Conservation (phyloP, 345 rosid genomes). For the Turritis glabra region DNA sequence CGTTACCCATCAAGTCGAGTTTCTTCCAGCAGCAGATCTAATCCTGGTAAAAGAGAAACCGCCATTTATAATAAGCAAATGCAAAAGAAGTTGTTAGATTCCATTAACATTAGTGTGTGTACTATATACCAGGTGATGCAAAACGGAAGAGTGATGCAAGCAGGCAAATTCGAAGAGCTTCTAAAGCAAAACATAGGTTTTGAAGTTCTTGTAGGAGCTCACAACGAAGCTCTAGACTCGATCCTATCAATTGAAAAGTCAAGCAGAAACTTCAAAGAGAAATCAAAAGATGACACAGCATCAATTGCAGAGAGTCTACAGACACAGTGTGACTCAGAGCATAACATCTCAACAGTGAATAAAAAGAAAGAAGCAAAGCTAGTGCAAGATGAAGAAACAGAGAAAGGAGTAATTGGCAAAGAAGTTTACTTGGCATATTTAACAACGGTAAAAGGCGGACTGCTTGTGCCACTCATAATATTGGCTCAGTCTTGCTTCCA, state of each 20-base stretch:
- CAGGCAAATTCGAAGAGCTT: constrained; percentile 76
- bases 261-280: constrained; percentile 51
- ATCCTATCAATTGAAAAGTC: constrained; percentile 61
- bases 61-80: neutral
- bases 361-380: constrained; percentile 68
- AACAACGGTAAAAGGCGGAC: constrained; percentile 69
- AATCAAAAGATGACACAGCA: constrained; percentile 42
- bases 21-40: constrained; percentile 91
- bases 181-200: constrained; percentile 78
- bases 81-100: neutral
- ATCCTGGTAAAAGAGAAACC: constrained; percentile 67
- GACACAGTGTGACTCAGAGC: constrained; percentile 53
- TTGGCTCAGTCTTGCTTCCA: constrained; percentile 89
- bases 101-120: constrained; percentile 21
- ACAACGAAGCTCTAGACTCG: constrained; percentile 73
- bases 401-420: constrained; percentile 86
- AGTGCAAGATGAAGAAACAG: constrained; percentile 92
- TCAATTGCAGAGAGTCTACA: constrained; percentile 41
- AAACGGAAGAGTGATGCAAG: constrained; percentile 84
- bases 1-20: constrained; percentile 97
- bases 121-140: constrained; percentile 70
- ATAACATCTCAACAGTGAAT: constrained; percentile 56
- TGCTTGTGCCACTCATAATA: constrained; percentile 69
- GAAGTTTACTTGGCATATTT: constrained; percentile 84
- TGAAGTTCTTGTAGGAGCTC: constrained; percentile 91